A percentile compares a stretch with the other conserved stretches of the same genome.
phyloP scores from a whole-genome alignment of 495 filamentous ascomycete genomes.

The Penicillium nucicola region DNA sequence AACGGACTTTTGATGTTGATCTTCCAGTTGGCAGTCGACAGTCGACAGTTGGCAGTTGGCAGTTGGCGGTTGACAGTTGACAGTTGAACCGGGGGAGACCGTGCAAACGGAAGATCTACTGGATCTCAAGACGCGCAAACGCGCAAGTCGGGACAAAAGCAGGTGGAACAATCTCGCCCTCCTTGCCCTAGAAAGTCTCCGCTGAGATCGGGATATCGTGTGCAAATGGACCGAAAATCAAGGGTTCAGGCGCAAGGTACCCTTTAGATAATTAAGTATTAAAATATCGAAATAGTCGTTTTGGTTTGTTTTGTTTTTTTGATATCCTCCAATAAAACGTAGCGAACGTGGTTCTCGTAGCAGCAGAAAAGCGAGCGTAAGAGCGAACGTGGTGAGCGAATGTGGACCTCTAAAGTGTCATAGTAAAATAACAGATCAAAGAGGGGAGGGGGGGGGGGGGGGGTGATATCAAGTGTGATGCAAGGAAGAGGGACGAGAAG shows the following conservation, averaged over 20 bases:
- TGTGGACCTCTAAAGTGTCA: constrained; percentile 37
- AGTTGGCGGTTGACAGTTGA: no score
- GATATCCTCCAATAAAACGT: constrained; percentile 26
- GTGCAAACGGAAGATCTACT: constrained; percentile 7
- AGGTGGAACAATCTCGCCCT: background rate
- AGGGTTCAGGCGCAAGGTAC: constrained; percentile 2
- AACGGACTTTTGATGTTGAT: no score
- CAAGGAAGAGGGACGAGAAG: constrained; percentile 21
- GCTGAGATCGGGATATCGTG: background rate
- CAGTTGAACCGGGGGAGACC: constrained; percentile 4
- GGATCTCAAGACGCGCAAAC: constrained; percentile 7
- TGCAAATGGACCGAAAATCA: background rate
- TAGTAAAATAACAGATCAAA: constrained; percentile 21
- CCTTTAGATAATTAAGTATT: constrained; percentile 1
- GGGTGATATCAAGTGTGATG: constrained; percentile 12
- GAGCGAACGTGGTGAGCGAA: constrained; percentile 44
- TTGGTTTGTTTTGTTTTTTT: no score
- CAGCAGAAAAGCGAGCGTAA: constrained; percentile 47
- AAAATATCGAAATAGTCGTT: constrained; percentile 2
- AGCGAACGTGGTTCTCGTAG: constrained; percentile 45
- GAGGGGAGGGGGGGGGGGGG: constrained; percentile 9
- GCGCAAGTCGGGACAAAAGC: constrained; percentile 4
- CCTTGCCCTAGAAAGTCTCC: no score
- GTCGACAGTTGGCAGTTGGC: no score
- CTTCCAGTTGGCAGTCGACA: no score